Base-by-base conservation (phyloP, 2,329 filamentous ascomycete species). In the Didymella arachidicola region DNA sequence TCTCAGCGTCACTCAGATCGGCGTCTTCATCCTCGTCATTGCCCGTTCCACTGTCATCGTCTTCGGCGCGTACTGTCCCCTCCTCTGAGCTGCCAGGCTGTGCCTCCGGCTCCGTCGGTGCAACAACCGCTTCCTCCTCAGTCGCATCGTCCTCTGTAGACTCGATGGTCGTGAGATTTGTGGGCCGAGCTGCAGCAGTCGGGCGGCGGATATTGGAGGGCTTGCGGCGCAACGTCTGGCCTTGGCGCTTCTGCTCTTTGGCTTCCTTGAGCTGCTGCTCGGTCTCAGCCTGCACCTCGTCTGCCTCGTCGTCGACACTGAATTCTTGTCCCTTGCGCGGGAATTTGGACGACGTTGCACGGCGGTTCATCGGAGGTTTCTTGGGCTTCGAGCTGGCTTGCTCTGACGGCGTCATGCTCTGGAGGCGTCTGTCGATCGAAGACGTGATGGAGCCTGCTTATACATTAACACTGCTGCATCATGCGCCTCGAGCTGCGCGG, bases 1-100 rank as follows among this genome's bases (percentile, higher is more conserved):
- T 98, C 79, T 97, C 95, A 1, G 95, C 91, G 69, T 98, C 95
- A 76, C 94, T 97, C 50, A 93, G 72, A 59, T 90, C 87, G 58
- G 81, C 87, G 30, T 91, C 89, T 27, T 63, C 67, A 41, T 85
- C 86, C 30, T 85, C 85, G 19, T 86, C 85, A 11, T 81, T 78
- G 19, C 81, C 81, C 14, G 82, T 82, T 16, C 84, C 84, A 34
- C 78, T 75, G 63, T 78, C 76, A 18, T 77, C 76, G 26, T 78
- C 78, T 39, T 72, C 72, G 14, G 70, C 71, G 2, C 65, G 66
- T n/a, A 66, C 49, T 10, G 79, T 59, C 42, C 81, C 80, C 43
- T 78, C 77, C 16, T 70, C 70, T 4, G 74, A 74, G 7, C 73
- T 75, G 19, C 42, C 61, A 14, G 69, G 72, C 43, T 74, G 69